A percentile compares a stretch with the other conserved stretches of the same genome.
These are phyloP conservation scores for Podospora pseudopauciseta DNA, from an alignment of 495 filamentous ascomycete species.

Conservation along the genomic window DNA sequence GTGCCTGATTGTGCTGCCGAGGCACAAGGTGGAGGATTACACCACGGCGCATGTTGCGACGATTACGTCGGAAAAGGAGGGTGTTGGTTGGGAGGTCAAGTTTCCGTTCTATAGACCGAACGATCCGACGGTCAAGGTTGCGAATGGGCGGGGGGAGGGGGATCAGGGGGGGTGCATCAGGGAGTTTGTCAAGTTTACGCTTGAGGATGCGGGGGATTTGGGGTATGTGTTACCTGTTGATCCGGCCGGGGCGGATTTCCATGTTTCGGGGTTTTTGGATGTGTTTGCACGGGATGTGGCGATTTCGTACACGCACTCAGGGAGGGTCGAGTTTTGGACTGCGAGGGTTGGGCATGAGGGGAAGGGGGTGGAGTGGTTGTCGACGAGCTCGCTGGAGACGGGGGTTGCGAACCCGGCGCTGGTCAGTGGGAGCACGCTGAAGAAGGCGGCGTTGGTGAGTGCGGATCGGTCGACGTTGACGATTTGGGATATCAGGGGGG, in stretches of 20 bases:
- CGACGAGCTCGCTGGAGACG: conserved; percentile 79
- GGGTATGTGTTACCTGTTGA: conserved; percentile 86
- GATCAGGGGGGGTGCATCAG: conserved; percentile 45
- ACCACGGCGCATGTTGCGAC: conserved; percentile 69
- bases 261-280: conserved; percentile 78
- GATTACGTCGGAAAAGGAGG: conserved; percentile 75
- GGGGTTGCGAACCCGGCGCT: conserved; percentile 68
- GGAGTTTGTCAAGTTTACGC: conserved; percentile 68
- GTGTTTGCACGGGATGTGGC: conserved; percentile 85
- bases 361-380: conserved; percentile 70
- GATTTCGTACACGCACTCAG: conserved; percentile 76
- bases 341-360: conserved; percentile 62
- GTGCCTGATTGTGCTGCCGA: conserved; percentile 75
- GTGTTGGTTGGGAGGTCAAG: conserved; percentile 79
- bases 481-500: conserved; percentile 85
- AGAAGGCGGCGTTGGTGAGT: conserved; percentile 83
- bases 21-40: conserved; percentile 50
- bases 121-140: conserved; percentile 14
- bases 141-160: conserved; percentile 22
- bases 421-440: conserved; percentile 79
- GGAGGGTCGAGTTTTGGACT: conserved; percentile 80
- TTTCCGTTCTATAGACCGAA: conserved; percentile 43
- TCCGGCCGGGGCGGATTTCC: conserved; percentile 70
- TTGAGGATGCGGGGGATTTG: conserved; percentile 69
- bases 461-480: conserved; percentile 69